Base-by-base conservation (phyloP, 108 stramenopile genomes). In the Discostella stelligeroides region DNA sequence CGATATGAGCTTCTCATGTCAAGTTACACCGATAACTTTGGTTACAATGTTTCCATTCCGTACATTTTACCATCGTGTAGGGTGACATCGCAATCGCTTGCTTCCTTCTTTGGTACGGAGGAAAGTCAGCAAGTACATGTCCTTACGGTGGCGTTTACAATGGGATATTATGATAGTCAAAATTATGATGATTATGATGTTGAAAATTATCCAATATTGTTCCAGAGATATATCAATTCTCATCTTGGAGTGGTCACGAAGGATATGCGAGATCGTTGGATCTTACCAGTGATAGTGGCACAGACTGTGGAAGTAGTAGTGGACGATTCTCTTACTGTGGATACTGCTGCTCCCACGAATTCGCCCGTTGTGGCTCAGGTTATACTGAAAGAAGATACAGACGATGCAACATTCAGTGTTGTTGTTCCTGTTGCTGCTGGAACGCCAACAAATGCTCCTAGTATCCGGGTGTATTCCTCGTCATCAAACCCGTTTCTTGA, bases 161-260 rank as follows among this genome's bases (percentile, higher is more conserved):
- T 45, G 43, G 43, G 43, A n/a, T 45, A 45, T 45, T 45, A 45
- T 45, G 43, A 45, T 45, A 10, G 43, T 7, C 43, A 10, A 45
- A 9, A 45, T 45, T 13, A 45, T 17, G 13, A 10, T 2, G 3
- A 34, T 34, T 3, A 34, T 34, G n/a, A 45, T 17, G 9, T 45
- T 17, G 43, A 45, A 4, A 45, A 45, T 45, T 45, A 45, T 17
- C 43, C 43, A 2, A 45, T 11, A 45, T 17, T 45, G 15, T 45
- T 45, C 12, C 43, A 45, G 2, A 1, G 12, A 45, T 45, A 45
- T 17, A 10, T 45, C 7, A 45, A 45, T 45, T 13, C 13, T 11
- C 13, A 10, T 45, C 9, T 45, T 4, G 43, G 12, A 8, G 2
- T 17, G 13, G 43, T 45, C 43, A 45, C 43, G 43, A n/a, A 2